These are phyloP conservation scores for Claviceps digitariae DNA, from an alignment of 2,329 filamentous ascomycete genomes.

Conservation along the genomic window DNA sequence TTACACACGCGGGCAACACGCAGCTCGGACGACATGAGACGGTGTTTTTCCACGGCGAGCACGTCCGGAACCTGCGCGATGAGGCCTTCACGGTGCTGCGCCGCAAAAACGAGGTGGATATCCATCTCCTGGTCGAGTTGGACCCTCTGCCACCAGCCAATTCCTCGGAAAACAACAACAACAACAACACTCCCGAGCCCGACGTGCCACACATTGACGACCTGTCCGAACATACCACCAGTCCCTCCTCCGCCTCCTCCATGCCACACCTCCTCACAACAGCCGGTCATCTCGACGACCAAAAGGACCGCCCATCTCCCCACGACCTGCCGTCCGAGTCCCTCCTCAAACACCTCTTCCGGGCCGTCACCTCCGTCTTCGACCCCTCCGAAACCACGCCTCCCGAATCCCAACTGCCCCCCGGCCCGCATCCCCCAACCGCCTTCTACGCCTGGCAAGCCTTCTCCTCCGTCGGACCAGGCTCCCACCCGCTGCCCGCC, in stretches of 20 bases:
- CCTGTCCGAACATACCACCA: neutral
- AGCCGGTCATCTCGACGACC: neutral
- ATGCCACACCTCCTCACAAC: slow-evolving; percentile 7
- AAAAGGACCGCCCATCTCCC: neutral
- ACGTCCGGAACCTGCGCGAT: slow-evolving; percentile 65
- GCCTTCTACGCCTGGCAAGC: slow-evolving; percentile 35
- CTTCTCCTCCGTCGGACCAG: slow-evolving; percentile 38
- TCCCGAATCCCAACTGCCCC: slow-evolving; percentile 16
- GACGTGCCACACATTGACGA: no score
- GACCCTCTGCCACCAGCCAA: slow-evolving; percentile 12
- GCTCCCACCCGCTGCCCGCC: slow-evolving; percentile 58
- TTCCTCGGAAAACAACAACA: slow-evolving; percentile 8
- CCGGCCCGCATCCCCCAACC: slow-evolving; percentile 17
- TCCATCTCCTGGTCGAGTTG: slow-evolving; percentile 43
- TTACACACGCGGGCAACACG: slow-evolving; percentile 70
- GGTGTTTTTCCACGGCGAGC: slow-evolving; percentile 63
- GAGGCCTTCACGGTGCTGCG: slow-evolving; percentile 71
- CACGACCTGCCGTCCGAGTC: slow-evolving; percentile 20
- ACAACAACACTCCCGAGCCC: neutral
- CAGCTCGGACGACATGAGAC: slow-evolving; percentile 78
- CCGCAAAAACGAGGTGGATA: slow-evolving; percentile 58
- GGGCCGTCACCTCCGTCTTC: slow-evolving; percentile 32
- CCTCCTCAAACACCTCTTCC: slow-evolving; percentile 32
- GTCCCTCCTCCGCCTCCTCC: slow-evolving; percentile 8
- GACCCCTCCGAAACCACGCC: slow-evolving; percentile 18